phyloP scores from a whole-genome alignment of 2,329 filamentous ascomycete genomes.

The Aureobasidium sp. region DNA sequence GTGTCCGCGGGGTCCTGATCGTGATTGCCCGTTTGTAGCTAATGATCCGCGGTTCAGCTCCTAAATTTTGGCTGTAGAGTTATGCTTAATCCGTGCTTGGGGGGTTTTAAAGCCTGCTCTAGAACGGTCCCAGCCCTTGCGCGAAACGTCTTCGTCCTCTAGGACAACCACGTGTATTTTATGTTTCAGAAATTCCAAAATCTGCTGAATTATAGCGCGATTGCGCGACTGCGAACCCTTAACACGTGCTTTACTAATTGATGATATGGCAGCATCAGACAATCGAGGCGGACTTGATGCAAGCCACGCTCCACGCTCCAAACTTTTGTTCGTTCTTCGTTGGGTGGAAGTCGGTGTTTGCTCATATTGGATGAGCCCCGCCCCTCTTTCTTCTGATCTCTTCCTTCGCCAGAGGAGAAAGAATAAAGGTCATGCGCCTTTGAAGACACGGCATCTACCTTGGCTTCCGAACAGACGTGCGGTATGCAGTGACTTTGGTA shows the following conservation, averaged over 20 bases:
- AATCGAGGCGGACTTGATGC: neutral
- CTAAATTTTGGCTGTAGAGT: neutral
- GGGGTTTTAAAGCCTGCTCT: neutral
- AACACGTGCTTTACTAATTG: neutral
- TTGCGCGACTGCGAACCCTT: neutral
- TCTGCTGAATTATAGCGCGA: neutral
- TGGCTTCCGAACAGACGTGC: neutral
- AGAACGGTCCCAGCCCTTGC: neutral
- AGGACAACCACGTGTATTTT: neutral
- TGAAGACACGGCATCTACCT: neutral
- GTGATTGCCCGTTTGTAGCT: neutral
- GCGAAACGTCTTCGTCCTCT: neutral
- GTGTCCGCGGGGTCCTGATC: neutral
- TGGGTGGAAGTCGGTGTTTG: neutral
- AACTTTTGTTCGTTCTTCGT: neutral
- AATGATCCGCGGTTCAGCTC: neutral
- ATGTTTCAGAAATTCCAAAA: neutral
- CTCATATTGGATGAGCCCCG: neutral
- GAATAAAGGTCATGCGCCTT: neutral
- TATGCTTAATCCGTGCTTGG: slow-evolving; percentile 1
- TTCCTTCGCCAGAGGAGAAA: neutral
- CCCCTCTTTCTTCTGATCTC: neutral
- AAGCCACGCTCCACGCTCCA: neutral
- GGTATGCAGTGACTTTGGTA: neutral
- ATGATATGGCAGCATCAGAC: neutral